Base-by-base conservation (phyloP, 257 asterid genomes). In the Verbena officinalis region DNA sequence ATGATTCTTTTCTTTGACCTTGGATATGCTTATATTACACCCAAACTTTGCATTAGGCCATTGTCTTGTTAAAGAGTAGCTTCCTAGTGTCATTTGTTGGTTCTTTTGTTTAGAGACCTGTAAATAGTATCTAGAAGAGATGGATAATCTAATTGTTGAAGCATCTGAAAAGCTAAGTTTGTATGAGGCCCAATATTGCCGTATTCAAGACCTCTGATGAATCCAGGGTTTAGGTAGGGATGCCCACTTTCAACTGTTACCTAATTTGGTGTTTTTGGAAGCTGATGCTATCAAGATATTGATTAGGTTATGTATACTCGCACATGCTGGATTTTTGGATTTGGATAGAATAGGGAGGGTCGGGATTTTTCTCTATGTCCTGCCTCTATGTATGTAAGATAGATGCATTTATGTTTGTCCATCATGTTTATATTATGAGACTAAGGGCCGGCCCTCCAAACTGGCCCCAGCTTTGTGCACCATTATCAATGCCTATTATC, bases 211-310 rank as follows among this genome's bases (percentile, higher is more conserved):
- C 20, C 52, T 15, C 9, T 45, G 52, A 31, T 53, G 59, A 16
- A 24, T 27, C 38, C 59, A 23, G 59, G 55, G 7, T 24, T 53
- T 53, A 38, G 39, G 57, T 24, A 13, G 57, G 39, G n/a, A 33
- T 23, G 39, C 5, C 39, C 38, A 7, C 59, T 14, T 24, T 23
- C 14, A 27, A 13, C 39, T 23, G 5, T 53, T 9, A 20, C 10
- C 1, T 49, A 49, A 19, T 49, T 49, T 49, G 13, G 55, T 49
- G 30, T 49, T 49, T 49, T 49, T 15, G 20, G 55, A 19, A 8
- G n/a, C 3, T 9, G 5, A 45, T 45, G 21, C 21, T 14, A 45
- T 45, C 5, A 27, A 27, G 19, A 48, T 49, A 49, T 2, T 20
- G 22, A 20, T 19, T 19, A 11, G 16, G 16, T 12, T 12, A 42